Percentiles rank a stretch among this genome's conserved stretches.
Evolutionary conservation across 2,329 filamentous ascomycete species (phyloP).

Genomic region (Diaporthe sp.): DNA sequence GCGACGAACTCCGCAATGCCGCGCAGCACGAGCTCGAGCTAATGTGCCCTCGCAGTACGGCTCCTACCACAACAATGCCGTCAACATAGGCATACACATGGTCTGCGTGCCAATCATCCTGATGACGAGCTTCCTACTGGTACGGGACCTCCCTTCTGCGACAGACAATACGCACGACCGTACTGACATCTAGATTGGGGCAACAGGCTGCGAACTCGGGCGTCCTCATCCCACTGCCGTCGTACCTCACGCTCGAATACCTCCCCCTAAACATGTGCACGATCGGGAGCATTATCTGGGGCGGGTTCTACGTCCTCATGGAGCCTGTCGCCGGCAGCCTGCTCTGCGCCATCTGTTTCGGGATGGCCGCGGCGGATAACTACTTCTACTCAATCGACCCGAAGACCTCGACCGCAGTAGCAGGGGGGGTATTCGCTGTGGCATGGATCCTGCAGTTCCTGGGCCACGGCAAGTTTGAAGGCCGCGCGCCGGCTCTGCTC

Average conservation of each 20-base stretch:
- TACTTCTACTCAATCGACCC: constrained; percentile 73
- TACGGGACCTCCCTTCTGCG: constrained; percentile 57
- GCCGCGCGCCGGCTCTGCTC: constrained; percentile 86
- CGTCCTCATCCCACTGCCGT: constrained; percentile 73
- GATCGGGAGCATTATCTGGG: constrained; percentile 75
- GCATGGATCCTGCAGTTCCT: constrained; percentile 93
- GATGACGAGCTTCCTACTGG: constrained; percentile 78
- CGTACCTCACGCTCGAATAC: constrained; percentile 76
- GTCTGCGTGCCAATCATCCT: constrained; percentile 83
- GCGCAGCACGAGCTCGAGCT: background rate
- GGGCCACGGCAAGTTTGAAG: constrained; percentile 90
- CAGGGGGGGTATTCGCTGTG: constrained; percentile 76
- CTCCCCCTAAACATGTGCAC: constrained; percentile 76
- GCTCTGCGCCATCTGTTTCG: constrained; percentile 81
- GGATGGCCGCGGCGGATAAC: constrained; percentile 80
- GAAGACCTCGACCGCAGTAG: constrained; percentile 64
- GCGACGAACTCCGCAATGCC: background rate
- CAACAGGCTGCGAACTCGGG: constrained; percentile 71
- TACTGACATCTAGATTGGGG: constrained; percentile 1
- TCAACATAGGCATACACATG: constrained; percentile 85
- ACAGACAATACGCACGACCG: background rate
- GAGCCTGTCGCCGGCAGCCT: constrained; percentile 91
- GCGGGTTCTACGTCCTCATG: constrained; percentile 87
- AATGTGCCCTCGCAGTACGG: constrained; percentile 73
- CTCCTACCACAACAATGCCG: constrained; percentile 82